Evolutionary conservation across 1,139 yeast species (phyloP), one percentile per base, ranked within the genome.

Genomic region (Yamadazyma atlantica): DNA sequence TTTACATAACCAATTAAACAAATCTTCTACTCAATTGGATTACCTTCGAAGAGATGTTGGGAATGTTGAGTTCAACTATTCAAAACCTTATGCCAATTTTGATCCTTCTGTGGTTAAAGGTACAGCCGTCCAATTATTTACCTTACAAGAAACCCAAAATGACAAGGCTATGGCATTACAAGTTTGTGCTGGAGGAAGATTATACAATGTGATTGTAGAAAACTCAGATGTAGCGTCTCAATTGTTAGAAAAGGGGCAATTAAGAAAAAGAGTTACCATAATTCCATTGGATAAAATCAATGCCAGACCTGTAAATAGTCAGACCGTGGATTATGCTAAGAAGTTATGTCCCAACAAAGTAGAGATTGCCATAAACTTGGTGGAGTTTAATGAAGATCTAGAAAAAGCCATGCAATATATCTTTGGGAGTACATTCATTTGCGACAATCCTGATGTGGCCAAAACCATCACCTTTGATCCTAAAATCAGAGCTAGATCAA

Each of bases 171-270:
- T 84, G 30, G 98, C 98, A 0, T 66, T 94, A 33, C 97, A 94
- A 59, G 84, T 87, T 2, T 85, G 96, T 60, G 98, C 97, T 4
- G 98, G 98, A 34, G 95, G 92, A 3, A 73, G 94, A 49, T 64
- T 94, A 28, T 94, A 81, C 59, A 89, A 90, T 54, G 89, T 94
- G 28, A 89, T 94, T 36, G 98, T 94, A 24, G 97, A 90, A 51
- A 83, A 78, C 38, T 94, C 94, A 41, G 80, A 71, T 18, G 84
- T 88, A 4, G 98, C 96, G 7, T 75, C 96, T 0, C 84, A 83
- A 43, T 64, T 94, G 12, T 69, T 94, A 34, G 92, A 89, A 50
- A 71, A 70, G 29, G 97, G 97, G 7, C 78, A 79, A 44, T 70
- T 92, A 40, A 76, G 79, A 50, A 82, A 88, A 53, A 75, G 97